These are phyloP conservation scores for Brassica incana DNA, from an alignment of 345 rosid species.

Conservation along the genomic window DNA sequence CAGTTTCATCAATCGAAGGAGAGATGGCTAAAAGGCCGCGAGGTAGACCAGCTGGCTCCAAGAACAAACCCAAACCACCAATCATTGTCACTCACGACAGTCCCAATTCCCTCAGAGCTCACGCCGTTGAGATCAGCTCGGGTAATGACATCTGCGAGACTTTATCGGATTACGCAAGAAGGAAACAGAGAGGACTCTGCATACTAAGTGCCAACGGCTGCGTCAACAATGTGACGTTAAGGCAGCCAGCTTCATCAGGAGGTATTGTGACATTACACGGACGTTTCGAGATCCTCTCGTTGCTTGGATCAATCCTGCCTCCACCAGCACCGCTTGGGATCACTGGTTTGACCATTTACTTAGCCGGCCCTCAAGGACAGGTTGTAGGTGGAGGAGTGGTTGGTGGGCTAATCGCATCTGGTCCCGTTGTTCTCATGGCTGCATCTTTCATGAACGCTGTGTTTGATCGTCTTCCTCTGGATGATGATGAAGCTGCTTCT, in stretches of 20 bases:
- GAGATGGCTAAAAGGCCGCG: constrained; percentile 70
- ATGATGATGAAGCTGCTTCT: background rate
- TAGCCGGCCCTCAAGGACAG: constrained; percentile 92
- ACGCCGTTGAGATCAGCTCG: constrained; percentile 91
- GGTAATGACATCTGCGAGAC: constrained; percentile 66
- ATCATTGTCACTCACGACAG: constrained; percentile 82
- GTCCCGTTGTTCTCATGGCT: constrained; percentile 86
- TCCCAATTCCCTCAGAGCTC: constrained; percentile 86
- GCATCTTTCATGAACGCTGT: background rate
- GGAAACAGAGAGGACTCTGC: background rate
- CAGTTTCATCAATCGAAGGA: constrained; percentile 56
- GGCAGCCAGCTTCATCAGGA: constrained; percentile 59
- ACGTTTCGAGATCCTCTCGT: constrained; percentile 88
- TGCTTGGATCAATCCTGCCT: constrained; percentile 89
- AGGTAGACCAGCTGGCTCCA: constrained; percentile 96
- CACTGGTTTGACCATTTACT: constrained; percentile 78
- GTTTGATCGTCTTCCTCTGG: background rate
- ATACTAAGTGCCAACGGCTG: constrained; percentile 5
- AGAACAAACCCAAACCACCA: constrained; percentile 97
- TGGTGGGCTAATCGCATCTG: constrained; percentile 84
- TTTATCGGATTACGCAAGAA: background rate
- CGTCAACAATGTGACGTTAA: background rate
- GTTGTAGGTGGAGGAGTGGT: constrained; percentile 90
- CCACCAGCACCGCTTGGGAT: constrained; percentile 90
- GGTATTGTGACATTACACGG: constrained; percentile 89